phyloP scores from a whole-genome alignment of 441 rosid genomes.

The Raphanus hybrid region DNA sequence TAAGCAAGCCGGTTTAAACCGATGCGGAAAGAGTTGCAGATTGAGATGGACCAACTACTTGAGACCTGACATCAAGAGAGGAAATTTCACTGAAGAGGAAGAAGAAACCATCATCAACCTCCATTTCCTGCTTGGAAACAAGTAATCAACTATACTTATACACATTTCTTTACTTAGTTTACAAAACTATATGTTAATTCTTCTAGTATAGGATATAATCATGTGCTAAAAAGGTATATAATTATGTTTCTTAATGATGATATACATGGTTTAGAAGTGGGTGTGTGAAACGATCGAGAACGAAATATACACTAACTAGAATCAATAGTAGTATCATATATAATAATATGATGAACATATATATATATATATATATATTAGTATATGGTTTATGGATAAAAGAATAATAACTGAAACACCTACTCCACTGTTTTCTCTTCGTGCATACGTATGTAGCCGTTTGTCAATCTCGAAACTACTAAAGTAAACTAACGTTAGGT shows the following conservation, averaged over 20 bases:
- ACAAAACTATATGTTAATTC: background rate
- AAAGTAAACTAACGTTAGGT: slow-evolving; percentile 26
- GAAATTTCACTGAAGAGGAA: slow-evolving; percentile 53
- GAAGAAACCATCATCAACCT: slow-evolving; percentile 54
- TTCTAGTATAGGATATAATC: background rate
- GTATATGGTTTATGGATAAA: too few species aligned
- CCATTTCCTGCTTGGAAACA: slow-evolving; percentile 56
- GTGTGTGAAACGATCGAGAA: too few species aligned
- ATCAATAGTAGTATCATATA: background rate
- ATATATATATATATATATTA: too few species aligned
- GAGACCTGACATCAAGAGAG: slow-evolving; percentile 59
- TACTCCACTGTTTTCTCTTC: slow-evolving; percentile 34
- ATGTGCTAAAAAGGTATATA: too few species aligned
- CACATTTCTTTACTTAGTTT: background rate
- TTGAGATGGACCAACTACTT: slow-evolving; percentile 58
- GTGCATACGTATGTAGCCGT: slow-evolving; percentile 36
- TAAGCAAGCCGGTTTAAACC: slow-evolving; percentile 50
- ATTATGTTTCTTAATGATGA: too few species aligned
- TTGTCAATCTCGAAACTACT: slow-evolving; percentile 29
- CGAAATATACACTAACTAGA: too few species aligned
- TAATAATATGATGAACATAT: too few species aligned
- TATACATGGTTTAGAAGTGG: too few species aligned
- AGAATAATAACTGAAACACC: slow-evolving; percentile 19
- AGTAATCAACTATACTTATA: slow-evolving; percentile 34
- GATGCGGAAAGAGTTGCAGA: slow-evolving; percentile 62